Base-by-base conservation (phyloP, 352 stramenopile genomes). In the Pythium plurisporium region DNA sequence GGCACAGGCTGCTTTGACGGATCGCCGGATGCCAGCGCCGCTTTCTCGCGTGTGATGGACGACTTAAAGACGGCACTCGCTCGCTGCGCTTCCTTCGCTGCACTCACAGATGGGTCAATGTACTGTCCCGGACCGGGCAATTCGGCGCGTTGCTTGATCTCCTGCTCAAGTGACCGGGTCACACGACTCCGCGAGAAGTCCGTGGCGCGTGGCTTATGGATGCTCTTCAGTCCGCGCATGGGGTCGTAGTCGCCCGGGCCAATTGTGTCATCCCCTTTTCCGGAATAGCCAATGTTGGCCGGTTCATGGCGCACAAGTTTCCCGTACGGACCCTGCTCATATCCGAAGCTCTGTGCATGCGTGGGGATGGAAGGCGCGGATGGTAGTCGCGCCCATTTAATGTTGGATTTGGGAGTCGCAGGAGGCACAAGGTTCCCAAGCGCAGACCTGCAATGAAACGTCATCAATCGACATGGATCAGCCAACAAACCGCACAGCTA, bases 1-100 rank as follows among this genome's bases (percentile, higher is more conserved):
- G 82, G 82, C 3, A 86, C 69, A 5, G 60, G 64, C 47, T 74
- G 64, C 43, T 71, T 82, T 15, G 27, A 55, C 4, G 59, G 61
- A 10, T 59, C 64, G 4, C 15, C 38, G 1, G 65, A 57, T 9
- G 31, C 50, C 1, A 55, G 17, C 10, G 65, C 47, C 4, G 59
- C 71, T 64, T 79, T 77, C 26, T 90, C 79, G 25, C 81, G 48
- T 22, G 76, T 78, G 17, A 87, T 72, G 0, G 58, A 59, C 1
- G 82, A 92, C 48, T 90, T 90, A 57, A 92, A 92, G 17, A 87
- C 73, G 0, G 82, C 80, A 40, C 69, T 92, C n/a, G 67, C 62
- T 25, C 79, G 66, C 5, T 69, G 61, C 4, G 64, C 56, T 19
- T 86, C 72, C 62, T 86, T 86, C 3, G 64, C 44, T 14, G 41